phyloP scores from a whole-genome alignment of 1,139 yeast genomes.

The Fermentozyma sake region DNA sequence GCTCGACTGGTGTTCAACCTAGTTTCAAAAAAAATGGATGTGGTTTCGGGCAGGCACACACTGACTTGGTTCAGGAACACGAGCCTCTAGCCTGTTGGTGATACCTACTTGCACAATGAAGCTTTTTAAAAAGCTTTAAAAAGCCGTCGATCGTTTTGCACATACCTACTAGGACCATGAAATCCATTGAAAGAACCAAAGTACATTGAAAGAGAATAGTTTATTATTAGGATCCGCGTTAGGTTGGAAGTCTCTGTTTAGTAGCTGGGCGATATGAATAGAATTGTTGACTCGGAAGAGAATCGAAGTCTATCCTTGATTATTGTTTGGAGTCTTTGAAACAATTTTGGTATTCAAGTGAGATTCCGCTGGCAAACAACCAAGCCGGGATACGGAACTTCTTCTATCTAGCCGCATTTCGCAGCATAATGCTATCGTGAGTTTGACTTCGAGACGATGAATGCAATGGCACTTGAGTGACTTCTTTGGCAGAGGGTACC shows the following conservation, averaged over 20 bases:
- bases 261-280: conserved; percentile 39
- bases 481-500: conserved; percentile 54
- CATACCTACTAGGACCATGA: conserved; percentile 18
- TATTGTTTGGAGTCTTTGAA: conserved; percentile 38
- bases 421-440: conserved; percentile 47
- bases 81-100: conserved; percentile 11
- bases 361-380: conserved; percentile 54
- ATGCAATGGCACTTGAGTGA: conserved; percentile 58
- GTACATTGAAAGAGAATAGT: conserved; percentile 40
- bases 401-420: conserved; percentile 54
- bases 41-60: conserved; percentile 13
- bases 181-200: conserved; percentile 32
- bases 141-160: conserved; percentile 19
- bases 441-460: conserved; percentile 51
- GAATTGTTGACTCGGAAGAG: conserved; percentile 44
- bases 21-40: conserved; percentile 12
- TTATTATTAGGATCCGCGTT: conserved; percentile 50
- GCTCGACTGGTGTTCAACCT: conserved; percentile 6
- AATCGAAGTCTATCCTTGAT: conserved; percentile 32
- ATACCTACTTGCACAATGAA: conserved; percentile 15
- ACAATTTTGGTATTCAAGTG: conserved; percentile 38
- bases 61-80: conserved; percentile 15
- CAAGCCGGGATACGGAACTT: conserved; percentile 33
- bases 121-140: conserved; percentile 15
- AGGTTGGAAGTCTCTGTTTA: conserved; percentile 48